Evolutionary conservation across 306 rosid genomes (phyloP), one percentile per base, ranked within the genome.

Genomic region (Dalbergia cochinchinensis): DNA sequence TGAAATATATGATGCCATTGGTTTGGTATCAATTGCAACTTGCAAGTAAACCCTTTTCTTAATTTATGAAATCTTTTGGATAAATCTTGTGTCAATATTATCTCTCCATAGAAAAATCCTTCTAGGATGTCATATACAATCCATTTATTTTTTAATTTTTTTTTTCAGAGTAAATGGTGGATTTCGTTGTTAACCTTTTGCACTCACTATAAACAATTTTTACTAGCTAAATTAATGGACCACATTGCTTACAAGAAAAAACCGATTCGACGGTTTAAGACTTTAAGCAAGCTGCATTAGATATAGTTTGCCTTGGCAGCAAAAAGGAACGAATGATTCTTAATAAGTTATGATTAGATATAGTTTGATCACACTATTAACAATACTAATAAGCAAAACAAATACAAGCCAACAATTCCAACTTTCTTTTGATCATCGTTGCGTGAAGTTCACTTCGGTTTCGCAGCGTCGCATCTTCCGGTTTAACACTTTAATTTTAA

Each of bases 361-460:
- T 31, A 75, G 37, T 50, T 48, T 60, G 48, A 69, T 37, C 18
- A 67, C 57, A 61, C 37, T 18, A 67, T 0, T 4, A 4, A 37
- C 7, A 37, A 6, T 37, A 3, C 41, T 4, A 37, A 37, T 58
- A 0, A 16, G 37, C 9, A 65, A 71, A 71, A 63, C 50, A 76
- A 63, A 64, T 11, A 26, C 16, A 8, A 4, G 54, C 19, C 26
- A 55, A 57, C 5, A 18, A 42, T 58, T 71, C 11, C 7, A 7
- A 71, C 60, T 65, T 68, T 68, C 19, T 51, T 57, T 48, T 68
- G 71, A 16, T 53, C 68, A 22, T 74, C 57, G 73, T 78, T 73
- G 42, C 80, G 69, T 67, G 13, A 78, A 72, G 71, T 44, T 62
- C 31, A 77, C 74, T 71, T 78, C 54, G 58, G 71, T 73, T 73